Evolutionary conservation across 2,329 filamentous ascomycete species (phyloP), one percentile per base, ranked within the genome.

Genomic region (Lithohypha guttulata): DNA sequence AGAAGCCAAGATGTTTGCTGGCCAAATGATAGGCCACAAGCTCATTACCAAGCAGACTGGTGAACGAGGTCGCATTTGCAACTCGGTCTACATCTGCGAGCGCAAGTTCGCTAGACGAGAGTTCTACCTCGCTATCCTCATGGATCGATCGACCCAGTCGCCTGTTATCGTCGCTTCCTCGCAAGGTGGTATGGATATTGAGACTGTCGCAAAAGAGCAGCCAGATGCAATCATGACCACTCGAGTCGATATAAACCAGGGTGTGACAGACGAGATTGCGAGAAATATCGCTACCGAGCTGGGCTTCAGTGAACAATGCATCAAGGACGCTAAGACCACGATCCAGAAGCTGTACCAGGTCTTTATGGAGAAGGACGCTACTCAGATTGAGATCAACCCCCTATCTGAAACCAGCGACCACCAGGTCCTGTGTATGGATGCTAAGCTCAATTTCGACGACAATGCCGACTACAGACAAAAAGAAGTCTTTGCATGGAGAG

Each of bases 21-120:
- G 89, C 55, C 87, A 98, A 73, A 98, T 98, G 91, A 96, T 98
- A 66, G 91, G 91, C 60, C 89, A 98, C 72, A 95, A 95, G 70
- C 85, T 98, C 66, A 77, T 98, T 68, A 98, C 91, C 65, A 98
- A 98, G 79, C 91, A 98, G 74, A 98, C 91, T 43, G 91, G 91
- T 63, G 84, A 89, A 54, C 76, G 67, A 55, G 91, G 91, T 60
- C 85, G 91, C 63, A 77, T 93, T 62, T 98, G 91, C 77, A 96
- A 84, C 67, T 77, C 87, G 49, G 91, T 98, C 61, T 96, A 93
- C 73, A 96, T 98, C 62, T 93, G 89, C 69, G 91, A 98, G 76
- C 87, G 91, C 75, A 98, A 98, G 74, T 98, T 95, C 60, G 91
- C 91, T 55, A 86, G 91, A 53, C 82, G 91, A 60, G 91, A 98